Base-by-base conservation (phyloP, 805 yeast species). In the Yamadazyma paraphyllophila region DNA sequence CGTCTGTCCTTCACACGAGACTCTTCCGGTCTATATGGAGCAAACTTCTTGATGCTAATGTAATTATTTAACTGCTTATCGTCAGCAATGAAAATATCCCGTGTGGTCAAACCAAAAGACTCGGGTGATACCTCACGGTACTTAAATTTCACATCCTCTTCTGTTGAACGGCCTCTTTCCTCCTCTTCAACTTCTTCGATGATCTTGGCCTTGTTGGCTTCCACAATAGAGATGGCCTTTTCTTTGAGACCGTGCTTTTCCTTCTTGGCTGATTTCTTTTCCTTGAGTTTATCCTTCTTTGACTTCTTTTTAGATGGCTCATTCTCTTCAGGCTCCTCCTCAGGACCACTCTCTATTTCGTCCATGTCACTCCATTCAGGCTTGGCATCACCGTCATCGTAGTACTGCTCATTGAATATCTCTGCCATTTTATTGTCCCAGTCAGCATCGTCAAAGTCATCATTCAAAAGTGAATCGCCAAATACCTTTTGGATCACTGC, bases 111-210 rank as follows among this genome's bases (percentile, higher is more conserved):
- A 10, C 98, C 98, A 67, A 80, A 94, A 8, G 90, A 71, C 58
- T 94, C 98, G 7, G 99, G 97, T 1, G 96, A 90, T 3, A 94
- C 98, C 56, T 90, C 96, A 57, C 97, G 80, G 62, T 94, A 94
- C 56, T 82, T 83, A 76, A 94, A 92, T 44, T 73, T 77, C 33
- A 80, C 56, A 12, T 76, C 76, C 5, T 56, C 56, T 4, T 63
- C 74, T 7, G 71, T 65, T 16, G 45, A 16, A 25, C 70, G 68
- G 1, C 81, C 71, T 49, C 90, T 82, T 52, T 81, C 85, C 54
- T 81, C 80, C 52, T 75, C 80, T 51, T 81, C 85, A 7, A 85
- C 80, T 56, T 86, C 88, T 26, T 86, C 92, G 20, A 82, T 58
- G 31, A 89, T 70, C 32, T 79, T 78, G 15, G 80, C 64, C 27